A percentile compares a stretch with the other conserved stretches of the same genome.
Evolutionary conservation across 805 yeast species (phyloP).

Genomic region (Candida endomychidarum): DNA sequence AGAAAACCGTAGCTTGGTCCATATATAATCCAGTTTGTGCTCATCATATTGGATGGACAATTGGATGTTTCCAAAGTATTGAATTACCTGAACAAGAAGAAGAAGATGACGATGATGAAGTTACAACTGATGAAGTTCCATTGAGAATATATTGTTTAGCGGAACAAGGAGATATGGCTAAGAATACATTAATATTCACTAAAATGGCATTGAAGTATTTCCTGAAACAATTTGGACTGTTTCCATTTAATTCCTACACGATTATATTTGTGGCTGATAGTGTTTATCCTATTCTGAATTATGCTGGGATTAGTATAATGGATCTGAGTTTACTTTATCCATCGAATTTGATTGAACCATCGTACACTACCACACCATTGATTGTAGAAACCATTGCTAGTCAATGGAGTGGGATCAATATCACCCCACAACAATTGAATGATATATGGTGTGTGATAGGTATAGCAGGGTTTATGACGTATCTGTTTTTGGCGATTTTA

Average conservation of each 20-base stretch:
- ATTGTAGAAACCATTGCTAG: slow-evolving; percentile 71
- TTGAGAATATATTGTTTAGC: slow-evolving; percentile 61
- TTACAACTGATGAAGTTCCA: slow-evolving; percentile 26
- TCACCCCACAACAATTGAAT: slow-evolving; percentile 73
- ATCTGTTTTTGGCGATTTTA: slow-evolving; percentile 62
- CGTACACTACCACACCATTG: slow-evolving; percentile 65
- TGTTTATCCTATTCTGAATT: slow-evolving; percentile 47
- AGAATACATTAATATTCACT: slow-evolving; percentile 74
- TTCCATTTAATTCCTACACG: slow-evolving; percentile 82
- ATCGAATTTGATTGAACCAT: slow-evolving; percentile 73
- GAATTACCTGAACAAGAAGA: slow-evolving; percentile 38
- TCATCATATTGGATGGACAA: slow-evolving; percentile 93
- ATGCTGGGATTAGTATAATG: slow-evolving; percentile 70
- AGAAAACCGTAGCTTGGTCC: slow-evolving; percentile 72
- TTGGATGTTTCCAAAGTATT: slow-evolving; percentile 78
- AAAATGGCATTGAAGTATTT: slow-evolving; percentile 79
- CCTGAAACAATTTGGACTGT: slow-evolving; percentile 88
- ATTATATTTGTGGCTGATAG: slow-evolving; percentile 69
- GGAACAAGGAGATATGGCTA: slow-evolving; percentile 52
- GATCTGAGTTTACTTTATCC: slow-evolving; percentile 68
- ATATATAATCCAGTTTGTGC: slow-evolving; percentile 85
- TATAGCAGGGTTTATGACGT: slow-evolving; percentile 78
- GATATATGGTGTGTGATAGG: slow-evolving; percentile 92
- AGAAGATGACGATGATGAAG: slow-evolving; percentile 34
- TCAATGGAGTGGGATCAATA: slow-evolving; percentile 93